These are phyloP conservation scores for Fusarium aywerte DNA, from an alignment of 2,329 filamentous ascomycete species.

Conservation along the genomic window DNA sequence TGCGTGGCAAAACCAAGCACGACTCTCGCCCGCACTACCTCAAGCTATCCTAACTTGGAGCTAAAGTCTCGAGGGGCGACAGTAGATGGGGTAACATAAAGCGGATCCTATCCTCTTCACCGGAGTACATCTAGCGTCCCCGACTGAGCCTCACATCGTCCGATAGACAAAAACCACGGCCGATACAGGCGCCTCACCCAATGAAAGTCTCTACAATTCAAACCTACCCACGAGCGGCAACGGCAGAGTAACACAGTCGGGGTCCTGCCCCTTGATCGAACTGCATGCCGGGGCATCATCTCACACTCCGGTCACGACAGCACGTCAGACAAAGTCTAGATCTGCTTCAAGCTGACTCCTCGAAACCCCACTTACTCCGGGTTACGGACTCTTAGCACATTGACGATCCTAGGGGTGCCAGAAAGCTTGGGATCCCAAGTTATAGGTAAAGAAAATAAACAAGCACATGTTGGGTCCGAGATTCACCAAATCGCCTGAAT, in stretches of 20 bases:
- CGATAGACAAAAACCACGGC: slow-evolving; percentile 6
- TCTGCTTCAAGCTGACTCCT: slow-evolving; percentile 17
- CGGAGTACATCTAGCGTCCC: slow-evolving; percentile 33
- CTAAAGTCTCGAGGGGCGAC: slow-evolving; percentile 11
- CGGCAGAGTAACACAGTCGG: slow-evolving; percentile 13
- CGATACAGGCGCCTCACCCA: slow-evolving; percentile 27
- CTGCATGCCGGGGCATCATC: slow-evolving; percentile 23
- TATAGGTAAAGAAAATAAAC: not conserved
- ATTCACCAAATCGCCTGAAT: not conserved
- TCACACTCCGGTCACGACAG: slow-evolving; percentile 9
- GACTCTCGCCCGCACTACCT: slow-evolving; percentile 14
- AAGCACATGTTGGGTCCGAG: not conserved
- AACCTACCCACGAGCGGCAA: slow-evolving; percentile 14
- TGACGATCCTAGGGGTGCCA: not conserved
- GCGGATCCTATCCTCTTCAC: not conserved
- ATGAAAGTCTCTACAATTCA: slow-evolving; percentile 18
- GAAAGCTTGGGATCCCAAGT: not conserved
- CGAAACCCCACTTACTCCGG: slow-evolving; percentile 29
- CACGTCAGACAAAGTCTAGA: slow-evolving; percentile 18
- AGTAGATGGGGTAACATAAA: slow-evolving; percentile 23
- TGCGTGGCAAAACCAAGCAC: slow-evolving; percentile 20
- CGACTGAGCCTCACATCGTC: slow-evolving; percentile 30
- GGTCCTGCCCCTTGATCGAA: slow-evolving; percentile 7
- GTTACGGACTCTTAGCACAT: slow-evolving; percentile 17
- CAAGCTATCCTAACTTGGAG: slow-evolving; percentile 22